Conservation (phyloP, 2,329 filamentous ascomycete species). For the Colletotrichum sansevieriae region DNA sequence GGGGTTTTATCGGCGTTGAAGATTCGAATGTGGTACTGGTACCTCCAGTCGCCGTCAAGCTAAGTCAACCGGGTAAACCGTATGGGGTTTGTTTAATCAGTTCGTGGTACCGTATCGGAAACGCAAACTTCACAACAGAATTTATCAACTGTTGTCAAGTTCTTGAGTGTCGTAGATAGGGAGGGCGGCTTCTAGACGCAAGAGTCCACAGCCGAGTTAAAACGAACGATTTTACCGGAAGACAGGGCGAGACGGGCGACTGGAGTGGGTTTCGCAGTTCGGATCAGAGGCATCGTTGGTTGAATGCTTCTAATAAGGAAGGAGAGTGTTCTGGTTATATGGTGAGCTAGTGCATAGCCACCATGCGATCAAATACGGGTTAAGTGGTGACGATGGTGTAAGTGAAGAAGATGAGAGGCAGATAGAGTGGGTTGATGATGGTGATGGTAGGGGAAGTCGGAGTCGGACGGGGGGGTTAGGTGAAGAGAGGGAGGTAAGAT, state of each 20-base stretch:
- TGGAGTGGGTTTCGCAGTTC: slow-evolving; percentile 62
- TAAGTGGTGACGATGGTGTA: slow-evolving; percentile 29
- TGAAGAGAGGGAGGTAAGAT: slow-evolving; percentile 19
- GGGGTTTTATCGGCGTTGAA: slow-evolving; percentile 25
- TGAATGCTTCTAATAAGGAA: slow-evolving; percentile 51
- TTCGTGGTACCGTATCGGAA: slow-evolving; percentile 52
- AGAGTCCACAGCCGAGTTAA: slow-evolving; percentile 60
- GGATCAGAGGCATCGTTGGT: slow-evolving; percentile 71
- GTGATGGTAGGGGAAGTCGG: slow-evolving; percentile 19
- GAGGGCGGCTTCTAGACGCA: slow-evolving; percentile 59
- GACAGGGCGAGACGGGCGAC: slow-evolving; percentile 74
- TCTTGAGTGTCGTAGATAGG: slow-evolving; percentile 56
- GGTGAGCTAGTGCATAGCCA: slow-evolving; percentile 49
- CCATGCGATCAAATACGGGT: slow-evolving; percentile 44
- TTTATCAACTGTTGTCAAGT: slow-evolving; percentile 52
- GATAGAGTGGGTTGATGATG: background rate
- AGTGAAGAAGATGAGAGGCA: slow-evolving; percentile 6
- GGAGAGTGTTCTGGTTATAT: slow-evolving; percentile 47
- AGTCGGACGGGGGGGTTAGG: slow-evolving; percentile 7
- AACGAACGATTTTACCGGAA: slow-evolving; percentile 70
- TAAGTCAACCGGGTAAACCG: slow-evolving; percentile 51
- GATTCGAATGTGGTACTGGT: slow-evolving; percentile 43
- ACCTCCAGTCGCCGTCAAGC: slow-evolving; percentile 53
- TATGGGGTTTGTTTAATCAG: slow-evolving; percentile 44
- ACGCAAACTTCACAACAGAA: slow-evolving; percentile 58